Conservation (phyloP, 148 eudicot species). For the Chenopodium album region DNA sequence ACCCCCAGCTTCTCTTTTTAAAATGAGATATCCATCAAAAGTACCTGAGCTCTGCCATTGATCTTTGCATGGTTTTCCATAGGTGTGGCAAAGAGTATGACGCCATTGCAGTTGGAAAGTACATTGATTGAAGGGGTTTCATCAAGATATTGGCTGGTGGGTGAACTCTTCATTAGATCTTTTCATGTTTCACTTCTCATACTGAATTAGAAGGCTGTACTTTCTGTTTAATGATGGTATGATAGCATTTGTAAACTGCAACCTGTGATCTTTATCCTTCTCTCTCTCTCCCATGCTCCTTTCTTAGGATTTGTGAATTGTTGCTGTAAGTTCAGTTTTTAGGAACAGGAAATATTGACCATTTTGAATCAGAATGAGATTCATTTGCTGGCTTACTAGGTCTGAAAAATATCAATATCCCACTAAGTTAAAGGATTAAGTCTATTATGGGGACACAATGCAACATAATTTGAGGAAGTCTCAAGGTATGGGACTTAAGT, state of each 20-base stretch:
- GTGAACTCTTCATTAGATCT: conserved; percentile 24
- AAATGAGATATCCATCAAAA: neutral
- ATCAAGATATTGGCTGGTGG: conserved; percentile 90
- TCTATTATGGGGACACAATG: neutral
- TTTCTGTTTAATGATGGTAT: neutral
- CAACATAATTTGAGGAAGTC: neutral
- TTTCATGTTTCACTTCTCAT: neutral
- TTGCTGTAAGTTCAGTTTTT: neutral
- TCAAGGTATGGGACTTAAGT: neutral
- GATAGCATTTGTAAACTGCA: neutral
- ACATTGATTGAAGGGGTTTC: conserved; percentile 72
- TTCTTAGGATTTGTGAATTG: neutral
- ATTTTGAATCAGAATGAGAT: neutral
- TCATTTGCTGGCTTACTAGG: neutral
- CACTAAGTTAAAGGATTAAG: neutral
- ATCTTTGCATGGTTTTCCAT: conserved; percentile 12
- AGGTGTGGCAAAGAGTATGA: conserved; percentile 66
- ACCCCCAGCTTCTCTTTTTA: neutral
- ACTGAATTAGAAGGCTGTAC: neutral
- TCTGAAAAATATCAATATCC: neutral
- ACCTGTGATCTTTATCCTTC: neutral
- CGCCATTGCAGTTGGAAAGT: conserved; percentile 90
- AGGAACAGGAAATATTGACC: neutral
- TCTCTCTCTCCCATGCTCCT: neutral
- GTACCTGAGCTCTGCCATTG: neutral